Percentiles rank a stretch among this genome's conserved stretches.
Evolutionary conservation across 495 filamentous ascomycete genomes (phyloP).

Genomic region (Lasiosphaeria miniovina): DNA sequence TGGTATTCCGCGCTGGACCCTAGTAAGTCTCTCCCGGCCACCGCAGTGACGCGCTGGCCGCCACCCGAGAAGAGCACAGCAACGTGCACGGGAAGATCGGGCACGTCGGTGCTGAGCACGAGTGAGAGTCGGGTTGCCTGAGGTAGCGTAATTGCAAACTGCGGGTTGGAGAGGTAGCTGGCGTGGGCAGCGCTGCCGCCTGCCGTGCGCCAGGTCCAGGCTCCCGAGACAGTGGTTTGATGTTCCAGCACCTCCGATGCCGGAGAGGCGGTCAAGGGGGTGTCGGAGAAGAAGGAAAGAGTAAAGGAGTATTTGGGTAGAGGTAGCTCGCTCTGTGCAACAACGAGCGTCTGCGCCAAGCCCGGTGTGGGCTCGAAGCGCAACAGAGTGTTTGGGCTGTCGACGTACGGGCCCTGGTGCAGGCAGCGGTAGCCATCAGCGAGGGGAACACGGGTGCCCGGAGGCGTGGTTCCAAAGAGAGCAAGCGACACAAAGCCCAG

Average conservation of each 20-base stretch:
- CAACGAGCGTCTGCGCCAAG: conserved; percentile 70
- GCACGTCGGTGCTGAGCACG: conserved; percentile 60
- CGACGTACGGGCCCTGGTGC: conserved; percentile 77
- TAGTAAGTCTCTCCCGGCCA: conserved; percentile 74
- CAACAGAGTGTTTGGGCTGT: conserved; percentile 88
- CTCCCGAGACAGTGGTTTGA: conserved; percentile 49
- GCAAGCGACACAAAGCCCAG: conserved; percentile 84
- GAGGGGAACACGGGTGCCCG: conserved; percentile 71
- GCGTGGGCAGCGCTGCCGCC: conserved; percentile 78
- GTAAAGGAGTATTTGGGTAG: conserved; percentile 73
- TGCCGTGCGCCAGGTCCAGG: conserved; percentile 75
- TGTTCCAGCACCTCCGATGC: conserved; percentile 59
- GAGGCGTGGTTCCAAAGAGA: conserved; percentile 58
- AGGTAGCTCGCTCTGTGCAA: conserved; percentile 74
- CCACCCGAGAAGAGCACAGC: conserved; percentile 70
- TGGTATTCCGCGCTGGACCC: conserved; percentile 80
- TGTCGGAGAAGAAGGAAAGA: conserved; percentile 70
- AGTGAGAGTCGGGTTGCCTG: conserved; percentile 60
- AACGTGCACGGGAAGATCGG: conserved; percentile 71
- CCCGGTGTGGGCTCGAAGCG: conserved; percentile 59
- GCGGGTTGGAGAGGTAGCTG: conserved; percentile 78
- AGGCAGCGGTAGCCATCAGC: conserved; percentile 57
- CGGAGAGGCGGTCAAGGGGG: conserved; percentile 54
- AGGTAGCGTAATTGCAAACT: conserved; percentile 65
- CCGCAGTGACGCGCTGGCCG: conserved; percentile 63